A percentile compares a stretch with the other conserved stretches of the same genome.
These are phyloP conservation scores for Ganoderma lucidum DNA, from an alignment of 1,284 basidiomycete genomes.

Conservation along the genomic window DNA sequence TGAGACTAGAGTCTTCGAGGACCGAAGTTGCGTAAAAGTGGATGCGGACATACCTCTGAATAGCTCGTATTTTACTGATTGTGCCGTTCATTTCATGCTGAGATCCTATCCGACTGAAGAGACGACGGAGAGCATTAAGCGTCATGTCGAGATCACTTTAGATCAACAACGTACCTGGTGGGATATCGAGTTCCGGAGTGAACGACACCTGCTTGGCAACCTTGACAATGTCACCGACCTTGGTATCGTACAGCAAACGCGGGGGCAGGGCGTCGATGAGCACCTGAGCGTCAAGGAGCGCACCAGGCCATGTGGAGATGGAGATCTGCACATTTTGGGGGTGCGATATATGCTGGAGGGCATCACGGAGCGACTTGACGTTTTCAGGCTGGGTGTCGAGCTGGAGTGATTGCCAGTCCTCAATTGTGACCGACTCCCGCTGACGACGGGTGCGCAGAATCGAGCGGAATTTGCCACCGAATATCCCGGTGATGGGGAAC, in stretches of 20 bases:
- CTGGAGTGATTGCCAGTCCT: constrained; percentile 92
- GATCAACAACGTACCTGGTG: constrained; percentile 57
- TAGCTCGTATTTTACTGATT: constrained; percentile 77
- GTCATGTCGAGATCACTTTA: neutral
- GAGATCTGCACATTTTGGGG: constrained; percentile 87
- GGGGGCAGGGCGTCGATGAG: constrained; percentile 89
- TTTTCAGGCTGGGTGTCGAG: constrained; percentile 89
- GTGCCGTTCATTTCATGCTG: constrained; percentile 57
- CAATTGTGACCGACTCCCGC: constrained; percentile 89
- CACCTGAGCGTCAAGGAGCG: constrained; percentile 81
- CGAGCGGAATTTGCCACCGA: constrained; percentile 94
- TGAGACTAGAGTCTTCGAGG: constrained; percentile 6
- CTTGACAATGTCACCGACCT: constrained; percentile 85
- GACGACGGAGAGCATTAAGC: neutral
- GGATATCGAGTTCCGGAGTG: constrained; percentile 80
- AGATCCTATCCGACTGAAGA: constrained; percentile 65
- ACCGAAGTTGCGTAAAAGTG: neutral
- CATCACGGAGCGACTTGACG: constrained; percentile 85
- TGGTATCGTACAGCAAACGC: constrained; percentile 89
- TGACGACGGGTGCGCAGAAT: constrained; percentile 84
- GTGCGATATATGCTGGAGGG: constrained; percentile 80
- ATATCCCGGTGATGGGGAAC: constrained; percentile 91
- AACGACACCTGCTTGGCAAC: constrained; percentile 86
- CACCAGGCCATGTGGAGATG: constrained; percentile 62
- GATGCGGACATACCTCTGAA: constrained; percentile 75